Evolutionary conservation across 352 stramenopile genomes (phyloP), one percentile per base, ranked within the genome.

Genomic region (Pythium guiyangense): DNA sequence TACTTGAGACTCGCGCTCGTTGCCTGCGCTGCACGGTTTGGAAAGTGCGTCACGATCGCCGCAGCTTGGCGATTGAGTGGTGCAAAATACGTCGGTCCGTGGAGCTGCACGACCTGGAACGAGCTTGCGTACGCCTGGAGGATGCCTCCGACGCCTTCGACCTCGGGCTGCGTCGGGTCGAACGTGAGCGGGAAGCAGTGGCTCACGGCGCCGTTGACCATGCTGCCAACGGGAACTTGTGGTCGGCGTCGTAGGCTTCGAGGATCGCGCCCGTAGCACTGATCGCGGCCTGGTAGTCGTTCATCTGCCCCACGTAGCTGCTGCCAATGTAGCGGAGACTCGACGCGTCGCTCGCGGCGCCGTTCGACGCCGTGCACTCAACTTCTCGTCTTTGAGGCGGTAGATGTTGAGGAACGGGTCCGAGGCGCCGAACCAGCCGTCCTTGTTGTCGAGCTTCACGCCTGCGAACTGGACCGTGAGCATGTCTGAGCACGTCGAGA

Each of bases 201-300:
- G n/a, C n/a, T n/a, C n/a, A n/a, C n/a, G n/a, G n/a, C 59, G 18
- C 81, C 74, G 47, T 87, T 92, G 20, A 85, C 61, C 45, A 83
- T 50, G 14, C 79, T 84, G 29, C 86, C 86, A 62, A 95, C 0
- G 86, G 84, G 52, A 94, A 92, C 12, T 70, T 69, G 31, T 74
- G 77, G 52, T 93, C 83, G 14, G 82, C 71, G 59, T 95, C 84
- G 46, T 91, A 95, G 2, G 77, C 69, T 60, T 87, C 79, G 9
- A 95, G 66, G 54, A 91, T 88, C 8, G 74, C 64, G 2, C 83
- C 81, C 0, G 84, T 79, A 1, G 79, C 77, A 3, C 70, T 57
- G 50, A 96, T 93, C 2, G 82, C 86, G 12, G 78, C 54, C 54
- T 94, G 79, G 54, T 96, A 96, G 45, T 89, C 77, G 58, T 96